phyloP scores from a whole-genome alignment of 2,329 filamentous ascomycete genomes.

The Pseudopithomyces maydicus region DNA sequence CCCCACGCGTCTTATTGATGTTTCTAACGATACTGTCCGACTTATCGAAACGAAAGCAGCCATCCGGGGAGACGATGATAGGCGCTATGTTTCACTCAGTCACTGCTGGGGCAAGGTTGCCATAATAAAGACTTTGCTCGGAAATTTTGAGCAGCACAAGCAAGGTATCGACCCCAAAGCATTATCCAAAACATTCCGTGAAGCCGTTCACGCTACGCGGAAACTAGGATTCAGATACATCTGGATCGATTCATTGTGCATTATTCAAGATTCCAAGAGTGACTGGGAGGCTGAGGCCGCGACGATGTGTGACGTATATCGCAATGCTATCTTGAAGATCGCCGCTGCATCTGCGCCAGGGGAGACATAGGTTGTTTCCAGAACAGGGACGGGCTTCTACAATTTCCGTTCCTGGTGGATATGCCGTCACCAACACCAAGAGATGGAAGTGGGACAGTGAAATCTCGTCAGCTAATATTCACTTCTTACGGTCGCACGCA shows the following conservation, averaged over 20 bases:
- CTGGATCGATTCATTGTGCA: constrained; percentile 28
- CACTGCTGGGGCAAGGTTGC: constrained; percentile 29
- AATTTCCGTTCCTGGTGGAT: constrained; percentile 21
- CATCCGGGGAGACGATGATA: constrained; percentile 5
- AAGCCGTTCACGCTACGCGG: constrained; percentile 19
- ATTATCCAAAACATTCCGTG: constrained; percentile 11
- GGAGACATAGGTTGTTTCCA: constrained; percentile 24
- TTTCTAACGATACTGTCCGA: constrained; percentile 12
- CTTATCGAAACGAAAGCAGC: constrained; percentile 17
- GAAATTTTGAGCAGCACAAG: constrained; percentile 17
- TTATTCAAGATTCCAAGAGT: constrained; percentile 14
- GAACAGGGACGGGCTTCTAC: constrained; percentile 24
- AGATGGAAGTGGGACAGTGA: not conserved
- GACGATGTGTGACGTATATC: constrained; percentile 33
- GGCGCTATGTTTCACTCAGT: constrained; percentile 23
- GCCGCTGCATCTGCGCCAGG: constrained; percentile 26
- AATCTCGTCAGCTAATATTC: constrained; percentile 10
- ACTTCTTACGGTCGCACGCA: constrained; percentile 17
- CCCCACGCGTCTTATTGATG: constrained; percentile 25
- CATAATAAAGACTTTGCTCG: constrained; percentile 25
- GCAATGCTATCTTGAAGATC: constrained; percentile 25
- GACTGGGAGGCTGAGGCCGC: constrained; percentile 32
- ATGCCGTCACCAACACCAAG: not conserved
- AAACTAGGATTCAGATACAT: constrained; percentile 22
- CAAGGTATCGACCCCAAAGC: constrained; percentile 8